Evolutionary conservation across 139 green algal species (phyloP).

Genomic region (Chlorella sp.): DNA sequence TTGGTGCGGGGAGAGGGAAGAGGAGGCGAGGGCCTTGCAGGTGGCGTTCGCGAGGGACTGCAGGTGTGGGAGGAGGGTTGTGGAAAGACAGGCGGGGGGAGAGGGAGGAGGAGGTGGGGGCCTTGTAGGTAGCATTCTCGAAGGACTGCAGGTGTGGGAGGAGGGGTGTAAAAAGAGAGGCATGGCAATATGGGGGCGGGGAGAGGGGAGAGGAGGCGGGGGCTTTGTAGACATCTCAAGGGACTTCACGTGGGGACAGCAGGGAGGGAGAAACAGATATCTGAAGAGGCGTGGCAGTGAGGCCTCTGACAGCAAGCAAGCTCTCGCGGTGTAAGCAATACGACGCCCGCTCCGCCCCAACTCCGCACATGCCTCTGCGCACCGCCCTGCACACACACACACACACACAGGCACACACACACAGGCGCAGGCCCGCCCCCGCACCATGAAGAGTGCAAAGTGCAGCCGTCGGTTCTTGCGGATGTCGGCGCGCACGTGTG

Average conservation of each 20-base stretch:
- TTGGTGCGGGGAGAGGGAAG: neutral
- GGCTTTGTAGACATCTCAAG: too few relatives aligned
- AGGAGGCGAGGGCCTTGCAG: neutral
- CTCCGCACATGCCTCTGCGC: too few relatives aligned
- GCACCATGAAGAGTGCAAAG: constrained; percentile 95
- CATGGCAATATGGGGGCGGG: too few relatives aligned
- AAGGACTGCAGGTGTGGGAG: constrained; percentile 63
- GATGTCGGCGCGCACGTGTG: constrained; percentile 91
- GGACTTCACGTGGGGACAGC: neutral
- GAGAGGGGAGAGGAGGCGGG: neutral
- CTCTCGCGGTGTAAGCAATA: neutral
- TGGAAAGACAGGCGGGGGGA: neutral
- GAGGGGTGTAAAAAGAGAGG: neutral
- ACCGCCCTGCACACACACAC: neutral
- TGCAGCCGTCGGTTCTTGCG: constrained; percentile 86
- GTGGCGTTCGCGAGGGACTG: too few relatives aligned
- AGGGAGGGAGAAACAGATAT: too few relatives aligned
- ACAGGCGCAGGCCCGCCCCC: constrained; percentile 20
- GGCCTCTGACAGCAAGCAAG: too few relatives aligned
- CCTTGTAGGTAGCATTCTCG: constrained; percentile 98
- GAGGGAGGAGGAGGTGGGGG: constrained; percentile 97
- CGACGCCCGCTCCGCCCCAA: too few relatives aligned
- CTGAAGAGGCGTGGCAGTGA: too few relatives aligned
- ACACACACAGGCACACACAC: neutral
- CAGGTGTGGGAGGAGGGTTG: too few relatives aligned